Base-by-base conservation (phyloP, 1,139 yeast genomes). In the Debaryomycetaceae sp. region DNA sequence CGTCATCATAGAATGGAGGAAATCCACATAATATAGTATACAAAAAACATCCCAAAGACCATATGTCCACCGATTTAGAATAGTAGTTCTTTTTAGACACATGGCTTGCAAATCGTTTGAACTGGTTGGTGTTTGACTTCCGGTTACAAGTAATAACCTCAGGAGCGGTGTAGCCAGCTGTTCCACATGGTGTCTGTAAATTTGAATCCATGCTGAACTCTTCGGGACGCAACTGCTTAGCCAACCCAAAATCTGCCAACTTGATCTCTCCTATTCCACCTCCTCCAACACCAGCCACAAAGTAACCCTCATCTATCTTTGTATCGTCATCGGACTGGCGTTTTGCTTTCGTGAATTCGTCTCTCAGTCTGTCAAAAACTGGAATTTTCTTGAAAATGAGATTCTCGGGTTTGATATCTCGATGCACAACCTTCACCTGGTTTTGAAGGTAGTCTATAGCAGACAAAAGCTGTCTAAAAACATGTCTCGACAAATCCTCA, bases 391-490 rank as follows among this genome's bases (percentile, higher is more conserved):
- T 80, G 63, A 87, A 93, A 42, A 93, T 72, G 44, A 93, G 70
- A 63, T 93, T 93, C 58, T 93, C 99, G 0, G 99, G 98, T 62
- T 93, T 93, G 54, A 93, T 85, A 64, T 93, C 99, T 45, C 99
- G 76, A 63, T 93, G 99, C 17, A 90, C 99, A 38, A 93, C 84
- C 42, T 96, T 96, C 1, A 33, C 39, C 45, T 80, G 82, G 50
- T 81, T 82, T 66, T 93, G 99, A 55, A 93, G 71, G 63, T 88
- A 87, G 50, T 82, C 78, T 23, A 93, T 76, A 0, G 98, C 95
- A 42, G 83, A 75, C 7, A 96, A 89, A 42, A 93, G 83, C 62
- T 93, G 99, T 39, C 75, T 68, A 48, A 93, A 87, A 9, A 91
- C 85, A 67, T 91, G 97, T 39, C 95, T 75, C 6, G 96, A 75